phyloP scores from a whole-genome alignment of 768 basidiomycete genomes.

The Tulasnella sp. region DNA sequence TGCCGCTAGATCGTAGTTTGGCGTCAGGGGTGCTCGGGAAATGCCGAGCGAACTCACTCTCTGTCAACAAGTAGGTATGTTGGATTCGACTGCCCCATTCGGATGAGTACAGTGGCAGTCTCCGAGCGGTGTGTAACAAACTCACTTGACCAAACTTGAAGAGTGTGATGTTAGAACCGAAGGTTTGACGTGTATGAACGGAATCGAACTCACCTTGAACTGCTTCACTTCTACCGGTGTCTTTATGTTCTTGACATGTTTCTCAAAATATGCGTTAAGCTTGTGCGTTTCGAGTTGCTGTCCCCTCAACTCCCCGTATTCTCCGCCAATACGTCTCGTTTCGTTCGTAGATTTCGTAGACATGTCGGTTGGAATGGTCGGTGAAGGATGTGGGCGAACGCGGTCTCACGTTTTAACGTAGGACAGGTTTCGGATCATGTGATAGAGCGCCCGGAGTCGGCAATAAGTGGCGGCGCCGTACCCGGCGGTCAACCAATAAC shows the following conservation, averaged over 20 bases:
- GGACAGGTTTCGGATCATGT: too few relatives aligned
- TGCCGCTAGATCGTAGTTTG: slow-evolving; percentile 29
- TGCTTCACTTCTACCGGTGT: slow-evolving; percentile 73
- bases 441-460: too few relatives aligned
- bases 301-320: slow-evolving; percentile 54
- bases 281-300: slow-evolving; percentile 48
- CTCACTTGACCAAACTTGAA: slow-evolving; percentile 75
- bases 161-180: slow-evolving; percentile 5
- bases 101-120: neutral
- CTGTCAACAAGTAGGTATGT: slow-evolving; percentile 86
- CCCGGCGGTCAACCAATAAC: too few relatives aligned
- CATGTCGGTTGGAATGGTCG: too few relatives aligned
- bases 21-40: neutral
- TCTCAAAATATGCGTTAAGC: slow-evolving; percentile 53
- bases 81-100: slow-evolving; percentile 63
- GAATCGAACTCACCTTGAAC: slow-evolving; percentile 56
- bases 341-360: too few relatives aligned
- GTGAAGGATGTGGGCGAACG: too few relatives aligned
- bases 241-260: slow-evolving; percentile 41
- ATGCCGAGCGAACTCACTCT: slow-evolving; percentile 33
- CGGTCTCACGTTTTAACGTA: too few relatives aligned
- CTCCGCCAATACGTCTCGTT: slow-evolving; percentile 45
- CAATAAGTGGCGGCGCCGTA: too few relatives aligned
- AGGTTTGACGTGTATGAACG: neutral
- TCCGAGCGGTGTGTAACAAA: neutral